phyloP scores from a whole-genome alignment of 1,139 yeast genomes.

The Wickerhamomyces sp. region DNA sequence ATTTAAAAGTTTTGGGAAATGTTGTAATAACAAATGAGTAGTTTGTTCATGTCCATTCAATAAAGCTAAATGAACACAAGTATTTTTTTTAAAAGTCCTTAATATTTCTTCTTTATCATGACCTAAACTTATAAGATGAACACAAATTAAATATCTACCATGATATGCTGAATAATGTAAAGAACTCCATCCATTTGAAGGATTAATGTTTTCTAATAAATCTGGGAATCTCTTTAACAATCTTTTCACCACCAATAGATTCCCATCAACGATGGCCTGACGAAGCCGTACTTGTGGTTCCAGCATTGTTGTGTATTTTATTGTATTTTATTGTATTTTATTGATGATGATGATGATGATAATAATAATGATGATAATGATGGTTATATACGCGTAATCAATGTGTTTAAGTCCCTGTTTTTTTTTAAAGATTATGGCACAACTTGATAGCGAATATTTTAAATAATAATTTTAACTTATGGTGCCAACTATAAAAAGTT shows the following conservation, averaged over 20 bases:
- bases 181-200: conserved; percentile 80
- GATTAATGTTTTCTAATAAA: conserved; percentile 68
- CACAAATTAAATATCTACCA: conserved; percentile 78
- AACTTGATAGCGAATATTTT: no score
- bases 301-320: no score
- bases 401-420: no score
- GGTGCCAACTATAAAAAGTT: no score
- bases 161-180: conserved; percentile 81
- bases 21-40: conserved; percentile 74
- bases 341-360: no score
- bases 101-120: conserved; percentile 45
- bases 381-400: no score
- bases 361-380: no score
- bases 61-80: conserved; percentile 76
- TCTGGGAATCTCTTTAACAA: conserved; percentile 71
- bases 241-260: conserved; percentile 66
- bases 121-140: conserved; percentile 45
- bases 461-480: no score
- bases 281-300: conserved; percentile 72
- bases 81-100: conserved; percentile 59
- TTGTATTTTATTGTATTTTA: no score
- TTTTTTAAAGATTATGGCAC: no score
- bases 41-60: conserved; percentile 72
- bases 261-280: conserved; percentile 68
- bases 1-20: conserved; percentile 68